Percentiles rank a stretch among this genome's conserved stretches.
phyloP scores from a whole-genome alignment of 1,284 basidiomycete genomes.

The Fistulina hepatica region DNA sequence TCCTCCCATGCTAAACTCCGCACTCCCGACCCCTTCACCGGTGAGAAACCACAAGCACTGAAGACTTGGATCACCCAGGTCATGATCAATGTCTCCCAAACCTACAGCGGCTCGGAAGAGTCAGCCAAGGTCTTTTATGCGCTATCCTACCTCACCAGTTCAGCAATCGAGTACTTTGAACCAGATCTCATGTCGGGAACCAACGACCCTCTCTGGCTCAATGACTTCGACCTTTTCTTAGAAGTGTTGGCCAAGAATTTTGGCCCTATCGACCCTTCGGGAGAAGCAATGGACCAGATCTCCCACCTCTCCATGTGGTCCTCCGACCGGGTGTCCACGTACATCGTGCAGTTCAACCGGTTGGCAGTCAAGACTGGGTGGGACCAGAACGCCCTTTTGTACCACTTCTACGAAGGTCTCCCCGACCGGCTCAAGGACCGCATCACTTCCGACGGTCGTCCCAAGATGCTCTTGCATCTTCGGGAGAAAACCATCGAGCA shows the following conservation, averaged over 20 bases:
- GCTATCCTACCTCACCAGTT: constrained; percentile 4
- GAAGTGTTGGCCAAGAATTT: constrained; percentile 9
- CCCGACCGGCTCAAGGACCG: constrained; percentile 8
- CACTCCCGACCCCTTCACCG: too few relatives aligned
- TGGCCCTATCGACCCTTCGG: constrained; percentile 7
- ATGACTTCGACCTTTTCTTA: constrained; percentile 4
- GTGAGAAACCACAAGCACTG: too few relatives aligned
- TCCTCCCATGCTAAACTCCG: too few relatives aligned
- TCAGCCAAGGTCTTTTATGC: constrained; percentile 6
- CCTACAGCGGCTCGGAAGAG: too few relatives aligned
- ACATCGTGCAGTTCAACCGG: constrained; percentile 4
- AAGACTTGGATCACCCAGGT: too few relatives aligned
- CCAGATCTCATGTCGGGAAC: neutral
- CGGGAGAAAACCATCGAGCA: too few relatives aligned
- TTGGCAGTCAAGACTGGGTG: constrained; percentile 1
- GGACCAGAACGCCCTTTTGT: constrained; percentile 4
- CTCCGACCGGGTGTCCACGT: neutral
- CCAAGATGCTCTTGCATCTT: too few relatives aligned
- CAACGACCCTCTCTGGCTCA: constrained; percentile 2
- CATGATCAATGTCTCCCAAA: too few relatives aligned
- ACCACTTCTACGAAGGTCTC: constrained; percentile 9
- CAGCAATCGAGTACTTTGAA: constrained; percentile 9
- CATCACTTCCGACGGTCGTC: too few relatives aligned
- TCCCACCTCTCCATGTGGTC: constrained; percentile 1
- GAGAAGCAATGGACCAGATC: constrained; percentile 8